Conservation (phyloP, 2,329 filamentous ascomycete species). For the Colletotrichum orchidophilum region DNA sequence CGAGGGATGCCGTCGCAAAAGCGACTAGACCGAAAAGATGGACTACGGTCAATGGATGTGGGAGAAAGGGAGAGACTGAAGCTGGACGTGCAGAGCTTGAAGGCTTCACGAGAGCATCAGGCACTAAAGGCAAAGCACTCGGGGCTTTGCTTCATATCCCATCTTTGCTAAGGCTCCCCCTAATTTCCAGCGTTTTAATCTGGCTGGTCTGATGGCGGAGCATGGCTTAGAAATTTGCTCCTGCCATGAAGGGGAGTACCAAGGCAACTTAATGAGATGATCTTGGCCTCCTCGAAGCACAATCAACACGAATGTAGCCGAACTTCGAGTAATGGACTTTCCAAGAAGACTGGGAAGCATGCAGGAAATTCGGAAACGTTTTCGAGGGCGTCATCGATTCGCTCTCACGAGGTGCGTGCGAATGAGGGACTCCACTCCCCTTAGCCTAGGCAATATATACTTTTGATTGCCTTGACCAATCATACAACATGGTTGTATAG, state of each 20-base stretch:
- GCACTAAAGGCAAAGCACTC: too few relatives aligned
- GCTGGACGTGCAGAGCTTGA: neutral
- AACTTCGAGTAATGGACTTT: neutral
- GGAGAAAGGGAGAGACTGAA: constrained; percentile 9
- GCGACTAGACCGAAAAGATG: constrained; percentile 9
- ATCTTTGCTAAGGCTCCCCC: neutral
- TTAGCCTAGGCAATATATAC: rapidly evolving
- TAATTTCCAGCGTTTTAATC: neutral
- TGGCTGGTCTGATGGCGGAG: neutral
- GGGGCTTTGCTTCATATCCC: neutral
- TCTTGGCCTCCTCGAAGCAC: neutral
- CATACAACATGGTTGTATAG: constrained; percentile 27
- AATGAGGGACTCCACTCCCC: neutral
- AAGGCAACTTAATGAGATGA: neutral
- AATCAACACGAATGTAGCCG: neutral
- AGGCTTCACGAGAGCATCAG: neutral
- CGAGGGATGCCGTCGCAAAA: constrained; percentile 8
- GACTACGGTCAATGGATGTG: constrained; percentile 1
- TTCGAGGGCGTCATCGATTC: neutral
- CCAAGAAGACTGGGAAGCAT: neutral
- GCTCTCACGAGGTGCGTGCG: neutral
- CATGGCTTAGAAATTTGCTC: neutral
- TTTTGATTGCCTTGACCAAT: neutral
- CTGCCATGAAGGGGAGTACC: neutral
- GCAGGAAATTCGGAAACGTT: neutral